These are phyloP conservation scores for Aspergillus sp. DNA, from an alignment of 2,329 filamentous ascomycete genomes.

Conservation along the genomic window DNA sequence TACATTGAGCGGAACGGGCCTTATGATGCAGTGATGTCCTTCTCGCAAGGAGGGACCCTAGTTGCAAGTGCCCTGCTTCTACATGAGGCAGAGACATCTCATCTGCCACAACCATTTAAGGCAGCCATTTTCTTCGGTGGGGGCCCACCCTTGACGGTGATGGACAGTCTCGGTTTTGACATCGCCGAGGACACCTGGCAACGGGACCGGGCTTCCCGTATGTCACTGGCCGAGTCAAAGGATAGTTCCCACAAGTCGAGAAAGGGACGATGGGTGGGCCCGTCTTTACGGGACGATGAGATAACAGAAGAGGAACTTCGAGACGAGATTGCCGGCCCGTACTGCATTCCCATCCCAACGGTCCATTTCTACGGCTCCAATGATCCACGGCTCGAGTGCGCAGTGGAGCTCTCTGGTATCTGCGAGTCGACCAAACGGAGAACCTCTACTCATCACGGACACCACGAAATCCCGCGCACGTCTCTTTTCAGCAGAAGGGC, in stretches of 20 bases:
- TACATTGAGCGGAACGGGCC: neutral
- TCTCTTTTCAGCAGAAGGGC: neutral
- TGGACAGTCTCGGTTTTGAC: neutral
- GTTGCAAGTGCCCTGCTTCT: neutral
- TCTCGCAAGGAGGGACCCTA: neutral
- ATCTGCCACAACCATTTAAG: neutral
- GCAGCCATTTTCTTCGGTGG: neutral
- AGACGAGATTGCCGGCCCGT: neutral
- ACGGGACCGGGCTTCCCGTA: neutral
- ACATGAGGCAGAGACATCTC: neutral
- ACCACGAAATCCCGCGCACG: neutral
- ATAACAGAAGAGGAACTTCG: neutral
- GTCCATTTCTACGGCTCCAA: neutral
- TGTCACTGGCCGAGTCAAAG: neutral
- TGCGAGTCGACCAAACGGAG: neutral
- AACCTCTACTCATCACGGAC: neutral
- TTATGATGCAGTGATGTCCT: neutral
- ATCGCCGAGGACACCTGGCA: neutral
- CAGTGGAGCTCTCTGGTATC: neutral
- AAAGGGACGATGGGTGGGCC: neutral
- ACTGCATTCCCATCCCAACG: neutral
- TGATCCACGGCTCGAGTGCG: neutral
- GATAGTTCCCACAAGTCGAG: neutral
- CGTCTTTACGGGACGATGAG: neutral
- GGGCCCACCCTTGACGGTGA: neutral